A percentile compares a stretch with the other conserved stretches of the same genome.
phyloP scores from a whole-genome alignment of 176 grass and related monocot genomes.

The Themeda triandra region DNA sequence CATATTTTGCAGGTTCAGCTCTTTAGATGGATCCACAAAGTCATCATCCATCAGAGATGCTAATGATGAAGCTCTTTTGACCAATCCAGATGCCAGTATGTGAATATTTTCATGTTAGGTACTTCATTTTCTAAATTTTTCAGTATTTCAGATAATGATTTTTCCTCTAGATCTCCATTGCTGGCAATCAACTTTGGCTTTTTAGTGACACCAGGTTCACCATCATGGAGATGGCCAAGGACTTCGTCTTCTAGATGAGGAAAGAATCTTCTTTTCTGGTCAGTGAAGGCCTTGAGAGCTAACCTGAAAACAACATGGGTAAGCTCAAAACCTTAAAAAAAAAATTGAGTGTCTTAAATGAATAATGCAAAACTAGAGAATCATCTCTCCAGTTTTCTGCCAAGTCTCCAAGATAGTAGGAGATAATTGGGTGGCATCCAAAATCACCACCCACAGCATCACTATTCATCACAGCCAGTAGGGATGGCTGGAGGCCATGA shows the following conservation, averaged over 20 bases:
- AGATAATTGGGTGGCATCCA: not conserved
- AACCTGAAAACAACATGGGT: slow-evolving; percentile 60
- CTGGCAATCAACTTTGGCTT: slow-evolving; percentile 32
- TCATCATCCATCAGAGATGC: slow-evolving; percentile 53
- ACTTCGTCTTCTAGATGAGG: slow-evolving; percentile 91
- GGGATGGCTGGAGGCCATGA: not conserved
- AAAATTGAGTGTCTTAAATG: not conserved
- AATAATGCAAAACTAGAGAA: not conserved
- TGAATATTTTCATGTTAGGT: slow-evolving; percentile 65
- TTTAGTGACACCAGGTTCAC: slow-evolving; percentile 48
- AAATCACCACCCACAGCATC: not conserved
- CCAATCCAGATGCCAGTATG: slow-evolving; percentile 87
- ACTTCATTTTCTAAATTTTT: slow-evolving; percentile 69
- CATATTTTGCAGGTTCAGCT: slow-evolving; percentile 53
- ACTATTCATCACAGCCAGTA: not conserved
- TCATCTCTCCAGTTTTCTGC: not conserved
- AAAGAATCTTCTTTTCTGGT: slow-evolving; percentile 94
- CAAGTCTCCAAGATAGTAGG: not conserved
- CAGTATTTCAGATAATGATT: slow-evolving; percentile 68
- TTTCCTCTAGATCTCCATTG: slow-evolving; percentile 48
- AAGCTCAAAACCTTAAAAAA: slow-evolving; percentile 3
- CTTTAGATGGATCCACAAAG: slow-evolving; percentile 62
- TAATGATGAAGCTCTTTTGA: slow-evolving; percentile 75
- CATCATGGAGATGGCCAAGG: slow-evolving; percentile 48
- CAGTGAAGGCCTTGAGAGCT: slow-evolving; percentile 93